These are phyloP conservation scores for Candida tetrigidarum DNA, from an alignment of 1,139 yeast genomes.

Conservation along the genomic window DNA sequence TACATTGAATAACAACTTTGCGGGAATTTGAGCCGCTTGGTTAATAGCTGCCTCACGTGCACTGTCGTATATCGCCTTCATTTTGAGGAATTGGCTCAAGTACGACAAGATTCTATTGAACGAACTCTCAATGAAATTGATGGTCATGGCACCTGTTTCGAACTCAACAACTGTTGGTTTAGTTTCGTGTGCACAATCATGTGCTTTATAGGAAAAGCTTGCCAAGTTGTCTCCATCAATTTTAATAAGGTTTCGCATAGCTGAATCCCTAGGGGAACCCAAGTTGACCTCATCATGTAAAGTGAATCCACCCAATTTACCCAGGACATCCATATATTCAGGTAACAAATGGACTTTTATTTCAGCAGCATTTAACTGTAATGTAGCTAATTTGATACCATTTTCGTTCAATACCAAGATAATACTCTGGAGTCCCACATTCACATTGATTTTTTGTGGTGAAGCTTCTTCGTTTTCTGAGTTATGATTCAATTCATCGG, in stretches of 20 bases:
- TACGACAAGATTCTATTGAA: constrained; percentile 68
- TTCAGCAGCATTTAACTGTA: constrained; percentile 75
- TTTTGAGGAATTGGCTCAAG: constrained; percentile 73
- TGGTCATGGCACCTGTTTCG: constrained; percentile 72
- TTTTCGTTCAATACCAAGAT: constrained; percentile 82
- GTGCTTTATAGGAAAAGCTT: constrained; percentile 82
- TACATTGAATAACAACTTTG: constrained; percentile 71
- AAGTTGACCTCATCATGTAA: constrained; percentile 77
- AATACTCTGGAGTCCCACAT: constrained; percentile 73
- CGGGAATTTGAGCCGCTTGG: constrained; percentile 68
- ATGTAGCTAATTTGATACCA: constrained; percentile 78
- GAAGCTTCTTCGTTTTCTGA: constrained; percentile 56
- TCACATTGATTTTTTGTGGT: constrained; percentile 75
- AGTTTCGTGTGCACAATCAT: constrained; percentile 55
- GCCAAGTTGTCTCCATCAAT: constrained; percentile 87
- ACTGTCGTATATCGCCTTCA: constrained; percentile 86
- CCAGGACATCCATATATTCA: constrained; percentile 73
- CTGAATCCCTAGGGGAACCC: constrained; percentile 62
- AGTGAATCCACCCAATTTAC: constrained; percentile 81
- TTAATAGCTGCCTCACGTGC: constrained; percentile 84
- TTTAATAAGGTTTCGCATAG: constrained; percentile 66
- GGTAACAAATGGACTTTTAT: constrained; percentile 70
- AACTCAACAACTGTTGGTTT: constrained; percentile 63
- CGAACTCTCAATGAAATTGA: constrained; percentile 84
- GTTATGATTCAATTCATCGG: constrained; percentile 70